Evolutionary conservation across 2,329 filamentous ascomycete species (phyloP), one percentile per base, ranked within the genome.

Genomic region (Arachnomyces sp.): DNA sequence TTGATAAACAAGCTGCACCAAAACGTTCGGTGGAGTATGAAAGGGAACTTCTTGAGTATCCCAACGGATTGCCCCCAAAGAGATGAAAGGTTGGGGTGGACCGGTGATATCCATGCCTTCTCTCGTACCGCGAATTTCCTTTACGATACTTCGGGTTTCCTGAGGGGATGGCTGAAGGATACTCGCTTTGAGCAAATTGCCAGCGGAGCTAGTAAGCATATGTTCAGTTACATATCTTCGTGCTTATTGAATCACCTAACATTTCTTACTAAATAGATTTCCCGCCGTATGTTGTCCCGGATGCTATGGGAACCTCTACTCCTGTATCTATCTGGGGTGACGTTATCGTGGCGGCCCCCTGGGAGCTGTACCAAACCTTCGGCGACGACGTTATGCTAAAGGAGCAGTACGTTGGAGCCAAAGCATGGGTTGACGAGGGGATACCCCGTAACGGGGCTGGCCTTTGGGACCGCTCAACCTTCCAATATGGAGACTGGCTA

Each of bases 1-100:
- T 55, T 69, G 3, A 46, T 80, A 17, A 79, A 77, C 47, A 58
- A 70, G 34, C 64, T 81, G 3, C 70, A 79, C 45, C 39, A 64
- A 1, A 80, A 80, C 39, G 65, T 73, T 0, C 50, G 60, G 20
- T 79, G 76, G 76, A 68, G 67, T 4, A 76, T 77, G 68, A 65
- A 67, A 18, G 74, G 74, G 0, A 80, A 79, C 47, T 79, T 80
- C 47, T 47, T 79, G 2, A 68, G 65, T 0, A 55, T 79, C 0
- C 74, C 74, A 0, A 79, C 74, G 0, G 76, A 80, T 48, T 77
- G 73, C 46, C 73, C 73, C 0, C 72, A 76, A 45, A 61, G 72
- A 1, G 72, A 77, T 39, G 73, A 77, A 53, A 63, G 73, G 0
- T 53, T 76, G 4, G 69, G 70, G 14, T 74, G 74, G 75, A 72